These are phyloP conservation scores for Phaeosphaeria sp. DNA, from an alignment of 2,329 filamentous ascomycete species.

Conservation along the genomic window DNA sequence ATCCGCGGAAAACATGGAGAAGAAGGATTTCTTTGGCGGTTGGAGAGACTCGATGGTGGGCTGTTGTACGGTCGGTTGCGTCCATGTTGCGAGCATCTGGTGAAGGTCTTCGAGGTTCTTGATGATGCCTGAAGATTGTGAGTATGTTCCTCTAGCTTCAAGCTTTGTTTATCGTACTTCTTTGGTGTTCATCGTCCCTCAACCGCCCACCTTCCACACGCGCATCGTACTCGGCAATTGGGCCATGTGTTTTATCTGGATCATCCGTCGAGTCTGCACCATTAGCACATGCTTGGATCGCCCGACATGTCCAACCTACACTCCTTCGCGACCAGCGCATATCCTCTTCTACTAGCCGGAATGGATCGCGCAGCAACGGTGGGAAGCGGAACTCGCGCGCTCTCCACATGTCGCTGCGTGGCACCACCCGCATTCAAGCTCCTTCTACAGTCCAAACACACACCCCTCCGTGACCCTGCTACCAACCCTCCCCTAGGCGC, in stretches of 20 bases:
- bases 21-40: slow-evolving; percentile 59
- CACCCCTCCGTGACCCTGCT: slow-evolving; percentile 17
- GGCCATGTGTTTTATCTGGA: slow-evolving; percentile 58
- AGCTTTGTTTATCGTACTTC: slow-evolving; percentile 65
- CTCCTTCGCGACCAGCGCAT: slow-evolving; percentile 36
- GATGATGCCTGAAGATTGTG: slow-evolving; percentile 71
- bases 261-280: slow-evolving; percentile 18
- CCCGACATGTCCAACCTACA: slow-evolving; percentile 13
- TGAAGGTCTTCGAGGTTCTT: slow-evolving; percentile 88
- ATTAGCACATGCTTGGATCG: slow-evolving; percentile 9
- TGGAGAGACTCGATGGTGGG: slow-evolving; percentile 76
- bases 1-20: slow-evolving; percentile 66
- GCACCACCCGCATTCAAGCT: slow-evolving; percentile 14
- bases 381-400: slow-evolving; percentile 8
- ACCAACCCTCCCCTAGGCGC: slow-evolving; percentile 4
- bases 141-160: slow-evolving; percentile 2
- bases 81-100: slow-evolving; percentile 77
- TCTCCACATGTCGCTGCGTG: slow-evolving; percentile 9
- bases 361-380: slow-evolving; percentile 10
- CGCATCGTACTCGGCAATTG: slow-evolving; percentile 85
- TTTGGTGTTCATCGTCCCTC: slow-evolving; percentile 88
- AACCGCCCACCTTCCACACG: slow-evolving; percentile 76
- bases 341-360: slow-evolving; percentile 27
- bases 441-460: slow-evolving; percentile 38
- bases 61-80: slow-evolving; percentile 74